These are phyloP conservation scores for Umbelopsis vinacea DNA, from an alignment of 192 early-diverging fungal genomes.

Conservation along the genomic window DNA sequence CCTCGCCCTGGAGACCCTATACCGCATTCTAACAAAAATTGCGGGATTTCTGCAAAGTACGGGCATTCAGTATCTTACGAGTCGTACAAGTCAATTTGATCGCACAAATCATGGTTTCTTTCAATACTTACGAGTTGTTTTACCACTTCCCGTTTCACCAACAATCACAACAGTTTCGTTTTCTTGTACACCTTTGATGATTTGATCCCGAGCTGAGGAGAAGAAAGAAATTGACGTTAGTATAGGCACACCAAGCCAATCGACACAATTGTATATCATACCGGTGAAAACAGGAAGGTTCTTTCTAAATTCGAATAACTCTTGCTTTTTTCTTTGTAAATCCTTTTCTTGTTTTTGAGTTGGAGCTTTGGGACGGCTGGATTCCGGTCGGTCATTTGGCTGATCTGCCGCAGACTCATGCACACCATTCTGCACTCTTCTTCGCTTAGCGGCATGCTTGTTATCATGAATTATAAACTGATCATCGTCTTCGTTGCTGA, in stretches of 20 bases:
- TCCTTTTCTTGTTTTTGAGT: slow-evolving; percentile 5
- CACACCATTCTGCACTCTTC: neutral
- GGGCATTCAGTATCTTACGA: neutral
- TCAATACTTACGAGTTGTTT: slow-evolving; percentile 68
- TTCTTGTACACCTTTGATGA: slow-evolving; percentile 40
- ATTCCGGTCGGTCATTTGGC: neutral
- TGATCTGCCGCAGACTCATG: neutral
- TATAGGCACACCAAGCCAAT: neutral
- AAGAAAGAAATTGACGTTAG: neutral
- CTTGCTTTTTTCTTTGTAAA: slow-evolving; percentile 3
- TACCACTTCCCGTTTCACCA: slow-evolving; percentile 82
- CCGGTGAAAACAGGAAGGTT: slow-evolving; percentile 57
- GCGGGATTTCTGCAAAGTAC: slow-evolving; percentile 76
- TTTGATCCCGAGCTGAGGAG: slow-evolving; percentile 37
- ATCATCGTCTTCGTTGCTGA: slow-evolving; percentile 4
- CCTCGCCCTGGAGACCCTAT: slow-evolving; percentile 58
- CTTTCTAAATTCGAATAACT: slow-evolving; percentile 41
- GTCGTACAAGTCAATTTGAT: neutral
- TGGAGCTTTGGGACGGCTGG: neutral
- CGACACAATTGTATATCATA: slow-evolving; percentile 35
- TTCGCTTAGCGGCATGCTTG: slow-evolving; percentile 4
- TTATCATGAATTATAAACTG: slow-evolving; percentile 11
- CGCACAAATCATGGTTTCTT: neutral
- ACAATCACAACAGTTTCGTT: slow-evolving; percentile 70
- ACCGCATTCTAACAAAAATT: slow-evolving; percentile 81